Base-by-base conservation (phyloP, 2,329 filamentous ascomycete species). In the Colletotrichum caudatum region DNA sequence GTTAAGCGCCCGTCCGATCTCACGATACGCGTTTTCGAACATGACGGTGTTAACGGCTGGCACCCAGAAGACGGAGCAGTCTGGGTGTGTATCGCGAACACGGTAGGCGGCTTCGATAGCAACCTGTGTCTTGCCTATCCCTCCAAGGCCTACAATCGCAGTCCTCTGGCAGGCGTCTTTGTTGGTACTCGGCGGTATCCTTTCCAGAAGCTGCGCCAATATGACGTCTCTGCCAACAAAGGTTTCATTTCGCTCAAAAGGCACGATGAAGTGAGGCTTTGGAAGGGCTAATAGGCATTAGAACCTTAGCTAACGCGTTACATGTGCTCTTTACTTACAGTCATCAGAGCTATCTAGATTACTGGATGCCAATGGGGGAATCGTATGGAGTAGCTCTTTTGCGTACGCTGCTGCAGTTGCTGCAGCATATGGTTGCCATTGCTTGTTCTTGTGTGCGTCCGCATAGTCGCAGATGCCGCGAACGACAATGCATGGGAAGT, bases 51-150 rank as follows among this genome's bases (percentile, higher is more conserved):
- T 75, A 3, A 77, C 62, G 5, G 77, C 78, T 1, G 79, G 77
- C 5, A 84, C 78, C 82, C 82, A 85, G 73, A 84, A 82, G n/a
- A 85, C 72, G 0, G 79, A 82, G 70, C 77, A 81, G n/a, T 79
- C 72, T 0, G 75, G 75, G 46, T 77, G 58, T 8, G 65, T 60
- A 0, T 78, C 62, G 3, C 69, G 76, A 3, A 80, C 14, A 1
- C 74, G 76, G 67, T 77, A 81, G 23, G 77, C 78, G 16, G 76
- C 76, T 59, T 84, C 78, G 7, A 83, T 74, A 0, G 80, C 81
- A 18, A 83, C 77, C 64, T 83, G 80, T 1, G 81, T 82, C 75
- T 84, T 84, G 0, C 81, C 80, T 2, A 82, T 74, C 0, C 81
- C 81, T 2, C 80, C 80, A 79, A 81, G 76, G 4, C 80, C 81